Base-by-base conservation (phyloP, 2,329 filamentous ascomycete species). In the Meredithiella fracta region DNA sequence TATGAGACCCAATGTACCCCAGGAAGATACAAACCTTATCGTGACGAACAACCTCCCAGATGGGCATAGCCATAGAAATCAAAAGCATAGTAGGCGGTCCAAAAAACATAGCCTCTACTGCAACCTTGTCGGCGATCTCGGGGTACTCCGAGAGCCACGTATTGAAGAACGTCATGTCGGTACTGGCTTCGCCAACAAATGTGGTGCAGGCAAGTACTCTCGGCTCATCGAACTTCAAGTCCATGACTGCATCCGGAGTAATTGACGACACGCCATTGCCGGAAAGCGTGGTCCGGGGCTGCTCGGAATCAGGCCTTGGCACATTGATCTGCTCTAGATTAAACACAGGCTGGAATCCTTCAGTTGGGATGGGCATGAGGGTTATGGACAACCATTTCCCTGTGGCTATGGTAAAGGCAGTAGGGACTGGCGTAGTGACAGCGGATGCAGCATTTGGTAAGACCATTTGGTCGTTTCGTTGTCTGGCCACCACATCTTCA, bases 1-100 rank as follows among this genome's bases (percentile, higher is more conserved):
- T 83, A 62, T 81, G 78, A 0, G 80, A 83, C 61, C 75, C 82
- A 61, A 83, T 77, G 61, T 80, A 79, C 31, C 80, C 80, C 49
- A 83, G 64, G 59, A 80, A 82, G 61, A 76, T 80, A 66, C 80
- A 83, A 22, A 82, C 79, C 62, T 82, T 82, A 60, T 83, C 79
- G 59, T 80, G 76, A 65, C 82, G 77, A 6, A 83, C 76, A 22
- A 81, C 72, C 60, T 76, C 79, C 78, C 79, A 83, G 14, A 83
- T 72, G 3, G 74, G 72, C 57, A 76, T 72, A 3, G 80, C 79
- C 76, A 83, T 83, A 3, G 80, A 83, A 55, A 83, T 79, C 29
- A 83, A 68, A 7, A 83, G 67, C 70, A 83, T 81, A 0, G 80
- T 83, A 1, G 80, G 79, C 0, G 80, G 80, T 0, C 80, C 80